phyloP scores from a whole-genome alignment of 768 basidiomycete species.

The Tricholoma sp. region DNA sequence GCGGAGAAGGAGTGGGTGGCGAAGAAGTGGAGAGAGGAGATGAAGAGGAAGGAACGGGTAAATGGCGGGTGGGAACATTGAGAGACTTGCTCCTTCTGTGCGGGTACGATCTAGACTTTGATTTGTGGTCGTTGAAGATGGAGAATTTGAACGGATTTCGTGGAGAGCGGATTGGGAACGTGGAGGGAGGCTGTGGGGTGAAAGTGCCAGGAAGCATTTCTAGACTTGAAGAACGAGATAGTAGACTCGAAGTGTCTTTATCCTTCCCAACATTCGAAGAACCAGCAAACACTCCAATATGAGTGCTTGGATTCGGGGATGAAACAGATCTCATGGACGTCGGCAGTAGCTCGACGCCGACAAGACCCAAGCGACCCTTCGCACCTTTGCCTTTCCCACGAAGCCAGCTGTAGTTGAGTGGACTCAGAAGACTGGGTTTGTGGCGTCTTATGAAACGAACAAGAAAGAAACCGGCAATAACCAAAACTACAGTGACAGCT shows the following conservation, averaged over 20 bases:
- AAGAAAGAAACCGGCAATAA: constrained; percentile 13
- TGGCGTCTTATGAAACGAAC: constrained; percentile 11
- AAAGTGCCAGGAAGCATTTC: constrained; percentile 12
- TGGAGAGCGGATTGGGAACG: constrained; percentile 9
- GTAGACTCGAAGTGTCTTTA: constrained; percentile 2
- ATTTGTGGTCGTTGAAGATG: constrained; percentile 7
- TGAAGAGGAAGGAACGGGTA: background rate
- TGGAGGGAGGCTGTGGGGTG: constrained; percentile 2
- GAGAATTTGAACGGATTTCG: constrained; percentile 12
- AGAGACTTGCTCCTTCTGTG: constrained; percentile 20
- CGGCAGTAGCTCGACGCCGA: constrained; percentile 17
- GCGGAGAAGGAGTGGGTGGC: constrained; percentile 14
- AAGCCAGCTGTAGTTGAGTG: constrained; percentile 14
- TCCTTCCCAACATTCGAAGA: constrained; percentile 16
- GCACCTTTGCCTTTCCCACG: constrained; percentile 17
- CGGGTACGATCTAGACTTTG: constrained; percentile 2
- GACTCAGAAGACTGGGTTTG: constrained; percentile 3
- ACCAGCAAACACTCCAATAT: constrained; percentile 11
- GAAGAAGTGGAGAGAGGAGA: constrained; percentile 1
- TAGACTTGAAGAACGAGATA: constrained; percentile 19
- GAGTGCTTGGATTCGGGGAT: constrained; percentile 10
- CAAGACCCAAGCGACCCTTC: constrained; percentile 13
- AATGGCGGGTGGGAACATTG: constrained; percentile 5
- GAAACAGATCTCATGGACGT: constrained; percentile 15
- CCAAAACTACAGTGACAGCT: constrained; percentile 10